phyloP scores from a whole-genome alignment of 139 green algal species.

The Yamagishiella unicocca region DNA sequence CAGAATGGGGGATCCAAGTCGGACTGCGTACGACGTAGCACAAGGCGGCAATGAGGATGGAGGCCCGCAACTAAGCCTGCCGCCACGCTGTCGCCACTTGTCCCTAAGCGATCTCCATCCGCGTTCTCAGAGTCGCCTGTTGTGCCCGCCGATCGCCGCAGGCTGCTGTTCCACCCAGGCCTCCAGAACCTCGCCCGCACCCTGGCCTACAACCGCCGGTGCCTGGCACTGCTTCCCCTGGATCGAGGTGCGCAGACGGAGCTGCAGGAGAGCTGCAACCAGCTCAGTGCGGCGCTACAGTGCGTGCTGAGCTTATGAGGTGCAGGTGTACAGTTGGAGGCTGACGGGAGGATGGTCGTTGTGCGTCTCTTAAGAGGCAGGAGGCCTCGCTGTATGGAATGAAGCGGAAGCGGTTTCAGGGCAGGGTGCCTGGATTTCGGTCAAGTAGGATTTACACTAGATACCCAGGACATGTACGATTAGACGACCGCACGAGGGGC shows the following conservation, averaged over 20 bases:
- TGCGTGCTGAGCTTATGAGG: constrained; percentile 55
- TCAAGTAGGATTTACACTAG: no score
- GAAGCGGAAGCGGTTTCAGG: no score
- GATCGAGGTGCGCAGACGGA: constrained; percentile 30
- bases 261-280: constrained; percentile 39
- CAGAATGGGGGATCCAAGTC: background rate
- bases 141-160: background rate
- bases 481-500: no score
- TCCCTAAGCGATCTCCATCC: background rate
- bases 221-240: constrained; percentile 65
- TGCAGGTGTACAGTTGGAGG: no score
- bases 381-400: no score
- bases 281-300: constrained; percentile 52
- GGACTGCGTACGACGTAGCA: background rate
- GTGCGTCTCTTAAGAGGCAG: no score
- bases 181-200: constrained; percentile 83
- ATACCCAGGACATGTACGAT: no score
- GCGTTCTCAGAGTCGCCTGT: background rate
- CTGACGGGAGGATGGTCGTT: no score
- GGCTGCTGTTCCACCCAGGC: constrained; percentile 68
- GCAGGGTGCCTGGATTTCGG: no score
- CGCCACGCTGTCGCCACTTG: background rate
- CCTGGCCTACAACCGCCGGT: constrained; percentile 80
- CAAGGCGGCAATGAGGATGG: background rate
- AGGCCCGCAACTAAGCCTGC: background rate